Evolutionary conservation across 2,329 filamentous ascomycete genomes (phyloP), one percentile per base, ranked within the genome.

Genomic region (Stemphylium vesicarium): DNA sequence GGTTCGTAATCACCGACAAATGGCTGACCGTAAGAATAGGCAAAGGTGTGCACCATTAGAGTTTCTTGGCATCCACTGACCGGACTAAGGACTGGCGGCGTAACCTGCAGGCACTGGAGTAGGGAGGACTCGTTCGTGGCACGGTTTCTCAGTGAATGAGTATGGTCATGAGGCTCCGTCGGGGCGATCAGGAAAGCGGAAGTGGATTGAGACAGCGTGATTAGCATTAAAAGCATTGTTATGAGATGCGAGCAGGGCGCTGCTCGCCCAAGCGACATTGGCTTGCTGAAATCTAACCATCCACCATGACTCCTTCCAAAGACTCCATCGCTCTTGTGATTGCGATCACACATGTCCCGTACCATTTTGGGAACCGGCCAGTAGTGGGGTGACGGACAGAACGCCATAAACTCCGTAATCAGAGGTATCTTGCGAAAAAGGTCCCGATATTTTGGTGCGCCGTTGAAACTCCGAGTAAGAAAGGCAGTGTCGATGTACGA

Each of bases 11-110:
- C 73, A 40, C 88, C 88, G 63, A 92, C 80, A 70, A 87, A 93
- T 1, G 90, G 90, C 31, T 81, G 71, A n/a, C 87, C 88, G 70
- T 92, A 93, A 59, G 88, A 92, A 59, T 78, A 84, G 10, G 79
- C 88, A 78, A 94, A 94, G 0, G 83, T 81, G 74, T 92, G 82
- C 3, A 86, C 78, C 84, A 92, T 90, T 50, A 94, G 74, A n/a
- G 83, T 74, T 35, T 85, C 70, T 38, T 82, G 76, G 68, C 83
- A 86, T 43, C 75, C 69, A 32, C 63, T 60, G 44, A 61, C 56
- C 0, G 82, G 81, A 16, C 80, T 83, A 50, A 85, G 73, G 2
- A 92, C 82, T 1, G 89, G 89, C 62, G 85, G 84, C 46, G 87
- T 84, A 13, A 91, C 85, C 75, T 92, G 84, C 64, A 92, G 87